phyloP scores from a whole-genome alignment of 192 early-diverging fungal species.

The Glomus cerebriforme region DNA sequence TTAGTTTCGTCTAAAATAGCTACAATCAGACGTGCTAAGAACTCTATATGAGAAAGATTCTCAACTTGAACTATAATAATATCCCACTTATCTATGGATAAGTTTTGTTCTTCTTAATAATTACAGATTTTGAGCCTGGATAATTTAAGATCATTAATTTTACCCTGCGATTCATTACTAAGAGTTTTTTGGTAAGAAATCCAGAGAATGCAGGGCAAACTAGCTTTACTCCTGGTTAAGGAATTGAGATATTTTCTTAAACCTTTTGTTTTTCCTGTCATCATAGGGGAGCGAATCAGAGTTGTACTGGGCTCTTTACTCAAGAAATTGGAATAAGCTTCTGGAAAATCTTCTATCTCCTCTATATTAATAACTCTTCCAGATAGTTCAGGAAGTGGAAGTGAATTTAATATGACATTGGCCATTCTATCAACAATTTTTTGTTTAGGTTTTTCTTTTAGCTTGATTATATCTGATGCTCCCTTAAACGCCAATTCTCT shows the following conservation, averaged over 20 bases:
- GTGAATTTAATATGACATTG: background rate
- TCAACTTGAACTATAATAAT: constrained; percentile 9
- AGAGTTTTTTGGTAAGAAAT: no score
- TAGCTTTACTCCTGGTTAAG: background rate
- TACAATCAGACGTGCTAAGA: constrained; percentile 6
- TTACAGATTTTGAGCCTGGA: background rate
- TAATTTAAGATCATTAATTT: background rate
- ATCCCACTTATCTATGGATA: background rate
- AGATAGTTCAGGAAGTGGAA: no score
- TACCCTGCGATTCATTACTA: constrained; percentile 10
- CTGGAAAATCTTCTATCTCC: no score
- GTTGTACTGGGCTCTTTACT: constrained; percentile 2
- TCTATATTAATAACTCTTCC: no score
- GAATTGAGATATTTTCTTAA: constrained; percentile 4
- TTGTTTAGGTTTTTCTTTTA: no score
- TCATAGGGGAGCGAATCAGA: constrained; percentile 3
- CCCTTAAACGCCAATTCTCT: background rate
- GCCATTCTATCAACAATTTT: background rate
- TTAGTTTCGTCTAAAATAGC: constrained; percentile 1
- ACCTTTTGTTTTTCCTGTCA: background rate
- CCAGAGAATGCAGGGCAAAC: background rate
- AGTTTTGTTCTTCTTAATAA: background rate
- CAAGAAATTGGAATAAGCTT: constrained; percentile 13
- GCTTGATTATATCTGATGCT: no score
- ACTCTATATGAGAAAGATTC: background rate